Percentiles rank a stretch among this genome's conserved stretches.
Evolutionary conservation across 179 eudicot genomes (phyloP).

Genomic region (Sideroxylon spinosum): DNA sequence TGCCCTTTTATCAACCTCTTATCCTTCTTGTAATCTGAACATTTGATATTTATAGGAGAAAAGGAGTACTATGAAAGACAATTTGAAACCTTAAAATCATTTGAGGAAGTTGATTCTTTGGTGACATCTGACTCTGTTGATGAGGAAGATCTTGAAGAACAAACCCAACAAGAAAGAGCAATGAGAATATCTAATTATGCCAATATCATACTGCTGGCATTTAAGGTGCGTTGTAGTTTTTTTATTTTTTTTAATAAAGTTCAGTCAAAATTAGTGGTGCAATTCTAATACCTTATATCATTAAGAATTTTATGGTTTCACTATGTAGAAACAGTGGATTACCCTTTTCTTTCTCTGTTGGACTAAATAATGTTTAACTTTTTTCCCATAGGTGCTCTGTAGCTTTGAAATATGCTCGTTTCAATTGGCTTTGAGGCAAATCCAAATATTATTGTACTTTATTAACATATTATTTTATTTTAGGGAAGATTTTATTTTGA

Average conservation of each 20-base stretch:
- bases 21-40: not conserved
- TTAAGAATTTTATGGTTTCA: not conserved
- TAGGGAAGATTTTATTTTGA: too few species aligned
- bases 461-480: too few species aligned
- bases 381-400: not conserved
- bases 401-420: not conserved
- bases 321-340: not conserved
- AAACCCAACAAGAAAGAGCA: constrained; percentile 72
- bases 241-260: not conserved
- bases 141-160: constrained; percentile 58
- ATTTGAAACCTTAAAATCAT: constrained; percentile 69
- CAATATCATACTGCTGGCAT: constrained; percentile 59
- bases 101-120: constrained; percentile 66
- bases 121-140: constrained; percentile 34
- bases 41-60: constrained; percentile 44
- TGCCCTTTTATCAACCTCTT: not conserved
- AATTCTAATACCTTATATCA: constrained; percentile 2
- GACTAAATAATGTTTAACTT: not conserved
- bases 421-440: not conserved
- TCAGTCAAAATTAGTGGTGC: not conserved
- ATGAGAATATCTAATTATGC: constrained; percentile 83
- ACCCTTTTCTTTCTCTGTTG: not conserved
- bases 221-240: constrained; percentile 49
- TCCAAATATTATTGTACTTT: too few species aligned
- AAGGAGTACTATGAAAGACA: constrained; percentile 85